Conservation (phyloP, 805 yeast species). For the Maudiozyma serrabonitensis region DNA sequence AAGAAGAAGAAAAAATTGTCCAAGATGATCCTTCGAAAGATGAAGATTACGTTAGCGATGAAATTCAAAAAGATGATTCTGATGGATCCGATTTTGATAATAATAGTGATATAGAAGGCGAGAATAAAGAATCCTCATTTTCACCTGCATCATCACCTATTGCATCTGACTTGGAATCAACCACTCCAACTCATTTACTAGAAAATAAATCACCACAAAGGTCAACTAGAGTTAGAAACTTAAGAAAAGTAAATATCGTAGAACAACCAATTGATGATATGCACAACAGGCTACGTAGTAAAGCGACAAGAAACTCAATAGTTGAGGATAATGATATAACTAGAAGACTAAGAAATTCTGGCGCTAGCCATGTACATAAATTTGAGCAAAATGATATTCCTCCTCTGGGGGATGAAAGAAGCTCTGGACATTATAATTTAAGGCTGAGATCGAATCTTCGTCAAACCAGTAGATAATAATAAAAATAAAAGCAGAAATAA, state of each 20-base stretch:
- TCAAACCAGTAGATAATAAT: conserved; percentile 3
- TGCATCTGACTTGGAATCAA: not conserved
- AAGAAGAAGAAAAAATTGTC: conserved; percentile 2
- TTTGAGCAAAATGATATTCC: not conserved
- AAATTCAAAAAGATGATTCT: not conserved
- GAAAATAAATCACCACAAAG: not conserved
- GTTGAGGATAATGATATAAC: not conserved
- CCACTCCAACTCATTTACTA: not conserved
- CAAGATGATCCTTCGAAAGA: conserved; percentile 5
- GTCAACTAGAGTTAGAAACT: not conserved
- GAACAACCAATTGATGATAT: not conserved
- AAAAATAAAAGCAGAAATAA: not conserved
- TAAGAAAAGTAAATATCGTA: not conserved
- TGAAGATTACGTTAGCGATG: not conserved
- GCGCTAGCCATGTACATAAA: not conserved
- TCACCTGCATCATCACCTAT: not conserved
- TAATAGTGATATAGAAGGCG: conserved; percentile 6
- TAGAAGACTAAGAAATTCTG: conserved; percentile 18
- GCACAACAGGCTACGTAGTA: not conserved
- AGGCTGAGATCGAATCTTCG: conserved; percentile 27
- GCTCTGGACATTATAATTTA: conserved; percentile 26
- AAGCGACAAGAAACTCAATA: not conserved
- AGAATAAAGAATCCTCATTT: not conserved
- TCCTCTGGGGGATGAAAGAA: conserved; percentile 15
- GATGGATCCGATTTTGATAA: not conserved